Evolutionary conservation across 1,284 basidiomycete genomes (phyloP), one percentile per base, ranked within the genome.

Genomic region (Cryptococcus sp.): DNA sequence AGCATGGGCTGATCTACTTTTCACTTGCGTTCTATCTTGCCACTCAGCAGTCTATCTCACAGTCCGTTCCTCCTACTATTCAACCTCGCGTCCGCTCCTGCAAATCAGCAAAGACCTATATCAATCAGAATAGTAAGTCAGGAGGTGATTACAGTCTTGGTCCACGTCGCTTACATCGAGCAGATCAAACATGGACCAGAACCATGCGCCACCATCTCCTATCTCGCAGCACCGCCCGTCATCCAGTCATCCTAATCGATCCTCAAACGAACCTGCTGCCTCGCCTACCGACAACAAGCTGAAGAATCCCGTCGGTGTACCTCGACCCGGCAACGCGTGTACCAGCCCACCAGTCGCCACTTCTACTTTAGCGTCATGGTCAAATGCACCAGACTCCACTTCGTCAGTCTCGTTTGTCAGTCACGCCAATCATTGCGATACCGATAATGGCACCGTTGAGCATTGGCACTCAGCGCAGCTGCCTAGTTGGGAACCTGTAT

Each of bases 151-250:
- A n/a, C n/a, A n/a, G n/a, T n/a, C n/a, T n/a, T n/a, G n/a, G n/a
- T 13, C 29, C 29, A 5, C 3, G 2, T 34, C 29, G 13, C 29
- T 34, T 13, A 34, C 29, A 10, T 5, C 29, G 8, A 34, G 13
- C 29, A 34, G 29, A 34, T 23, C 44, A 50, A 58, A 17, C 41
- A 67, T 67, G 65, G 65, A 68, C 59, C 58, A 59, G 16, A 66
- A 68, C 41, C 66, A 64, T 43, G 58, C 47, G 20, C 60, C 60
- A 17, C 58, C 51, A 22, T 56, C 55, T n/a, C 63, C 50, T 57
- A 44, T 55, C 5, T 52, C 39, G 19, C 60, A 59, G 34, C 60
- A 50, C 50, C 55, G 53, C 40, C 57, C 46, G 17, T 57, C 55
- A 34, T 56, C 60, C 29, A 56, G 61, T 46, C 61, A 58, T 47